Evolutionary conservation across 1,284 basidiomycete genomes (phyloP), one percentile per base, ranked within the genome.

Genomic region (Ceratorhiza oryzae-sativae): DNA sequence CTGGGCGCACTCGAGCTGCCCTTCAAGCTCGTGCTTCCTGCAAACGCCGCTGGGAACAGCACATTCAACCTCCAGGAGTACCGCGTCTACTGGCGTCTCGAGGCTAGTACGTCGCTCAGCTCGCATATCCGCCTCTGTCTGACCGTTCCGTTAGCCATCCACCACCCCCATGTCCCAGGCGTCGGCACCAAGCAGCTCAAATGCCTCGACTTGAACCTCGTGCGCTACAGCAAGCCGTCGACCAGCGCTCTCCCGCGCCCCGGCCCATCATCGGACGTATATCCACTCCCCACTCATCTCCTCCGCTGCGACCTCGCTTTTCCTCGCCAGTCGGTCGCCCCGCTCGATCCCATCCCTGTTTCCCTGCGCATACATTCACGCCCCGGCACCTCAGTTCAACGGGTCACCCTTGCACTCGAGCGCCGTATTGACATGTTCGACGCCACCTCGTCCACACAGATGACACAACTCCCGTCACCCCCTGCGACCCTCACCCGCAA

Each of bases 41-140:
- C 85, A 23, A 55, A 48, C 12, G 74, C 75, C 41, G 80, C 84
- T n/a, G 90, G 90, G 23, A 87, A 87, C 77, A 91, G 89, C 78
- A 88, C 87, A 58, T 85, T 87, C 27, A 85, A 88, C 72, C 92
- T 88, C 76, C 89, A 90, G 76, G 90, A 90, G 77, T 93, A 92
- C 79, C 84, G 88, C 53, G 87, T 90, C 77, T 87, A 87, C 78
- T 94, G 92, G 92, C 84, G 90, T 67, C 82, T 94, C 72, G 92
- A 94, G 82, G 92, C 91, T 74, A 85, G 92, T 89, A 75, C 77
- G 89, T 84, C 20, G 58, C 73, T 71, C 32, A 72, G 51, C 58
- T 72, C 48, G 36, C 20, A 53, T 60, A 71, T 68, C 68, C 63
- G 73, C 73, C 75, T 75, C 71, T 77, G 75, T 75, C 68, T 61